These are phyloP conservation scores for Blastobotrys elegans DNA, from an alignment of 1,139 yeast genomes.

Conservation along the genomic window DNA sequence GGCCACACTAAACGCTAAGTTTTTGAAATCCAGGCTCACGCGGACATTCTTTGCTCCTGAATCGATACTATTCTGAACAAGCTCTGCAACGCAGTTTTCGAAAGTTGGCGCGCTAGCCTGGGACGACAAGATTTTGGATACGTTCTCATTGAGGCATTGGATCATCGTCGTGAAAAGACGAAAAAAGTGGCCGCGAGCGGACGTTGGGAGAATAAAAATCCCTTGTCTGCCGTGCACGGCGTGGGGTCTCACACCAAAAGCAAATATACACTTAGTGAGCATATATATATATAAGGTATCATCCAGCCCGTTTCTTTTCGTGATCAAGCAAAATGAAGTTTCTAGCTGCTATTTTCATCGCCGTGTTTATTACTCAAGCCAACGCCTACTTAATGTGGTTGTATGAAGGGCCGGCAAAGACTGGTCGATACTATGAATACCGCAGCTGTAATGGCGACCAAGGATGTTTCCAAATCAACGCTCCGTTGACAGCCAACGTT, in stretches of 20 bases:
- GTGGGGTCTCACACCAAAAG: too few species aligned
- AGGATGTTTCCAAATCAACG: background rate
- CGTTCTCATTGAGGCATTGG: slow-evolving; percentile 3
- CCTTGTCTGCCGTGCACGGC: too few species aligned
- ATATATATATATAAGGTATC: too few species aligned
- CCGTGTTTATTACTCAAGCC: background rate
- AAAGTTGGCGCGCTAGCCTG: slow-evolving; percentile 13
- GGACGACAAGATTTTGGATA: slow-evolving; percentile 5
- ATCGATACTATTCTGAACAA: slow-evolving; percentile 40
- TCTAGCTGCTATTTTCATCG: too few species aligned
- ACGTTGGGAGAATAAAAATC: too few species aligned
- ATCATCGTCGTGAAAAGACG: slow-evolving; percentile 1
- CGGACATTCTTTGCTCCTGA: slow-evolving; percentile 44
- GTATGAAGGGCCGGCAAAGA: background rate
- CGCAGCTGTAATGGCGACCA: background rate
- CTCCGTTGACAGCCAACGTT: slow-evolving; percentile 1
- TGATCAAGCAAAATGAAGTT: background rate
- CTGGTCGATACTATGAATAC: slow-evolving; percentile 4
- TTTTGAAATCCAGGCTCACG: slow-evolving; percentile 39
- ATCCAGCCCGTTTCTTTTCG: too few species aligned
- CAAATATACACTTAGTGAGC: too few species aligned
- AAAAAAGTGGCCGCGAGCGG: too few species aligned
- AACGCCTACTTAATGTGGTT: background rate
- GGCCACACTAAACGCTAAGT: slow-evolving; percentile 40
- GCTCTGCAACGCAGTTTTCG: slow-evolving; percentile 24